phyloP scores from a whole-genome alignment of 169 alveolate species.

The Eimeria falciformis region DNA sequence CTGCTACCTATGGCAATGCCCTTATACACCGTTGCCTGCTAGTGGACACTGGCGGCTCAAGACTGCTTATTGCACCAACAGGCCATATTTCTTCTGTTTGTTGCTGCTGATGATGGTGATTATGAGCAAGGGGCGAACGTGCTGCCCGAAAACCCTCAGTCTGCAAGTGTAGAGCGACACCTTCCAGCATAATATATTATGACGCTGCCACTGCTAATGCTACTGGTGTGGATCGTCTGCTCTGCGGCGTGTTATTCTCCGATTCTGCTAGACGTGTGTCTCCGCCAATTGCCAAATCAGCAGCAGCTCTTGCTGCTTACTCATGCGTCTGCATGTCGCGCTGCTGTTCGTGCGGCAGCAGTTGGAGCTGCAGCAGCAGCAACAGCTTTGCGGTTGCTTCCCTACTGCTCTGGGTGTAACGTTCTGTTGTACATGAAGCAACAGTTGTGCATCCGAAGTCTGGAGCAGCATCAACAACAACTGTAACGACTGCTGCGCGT shows the following conservation, averaged over 20 bases:
- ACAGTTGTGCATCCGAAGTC: conserved; percentile 2
- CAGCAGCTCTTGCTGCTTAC: not conserved
- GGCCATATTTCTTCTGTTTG: conserved; percentile 1
- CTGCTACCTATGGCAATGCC: too few relatives aligned
- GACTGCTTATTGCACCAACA: too few relatives aligned
- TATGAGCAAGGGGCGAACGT: conserved; percentile 18
- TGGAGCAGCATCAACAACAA: conserved; percentile 25
- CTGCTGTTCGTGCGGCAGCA: not conserved
- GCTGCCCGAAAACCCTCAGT: conserved; percentile 15
- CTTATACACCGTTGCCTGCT: too few relatives aligned
- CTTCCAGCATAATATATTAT: not conserved
- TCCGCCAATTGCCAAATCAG: not conserved
- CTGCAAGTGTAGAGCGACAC: not conserved
- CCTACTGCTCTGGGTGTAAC: too few relatives aligned
- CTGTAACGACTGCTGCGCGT: not conserved
- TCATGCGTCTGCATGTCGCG: not conserved
- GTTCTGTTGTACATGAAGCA: conserved; percentile 30
- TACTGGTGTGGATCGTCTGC: not conserved
- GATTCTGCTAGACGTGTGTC: not conserved
- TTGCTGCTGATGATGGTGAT: not conserved
- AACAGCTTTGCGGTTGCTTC: too few relatives aligned
- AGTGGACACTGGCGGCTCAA: too few relatives aligned
- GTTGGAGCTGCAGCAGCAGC: not conserved
- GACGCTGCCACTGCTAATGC: conserved; percentile 12
- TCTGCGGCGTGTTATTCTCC: not conserved